A percentile compares a stretch with the other conserved stretches of the same genome.
phyloP scores from a whole-genome alignment of 192 early-diverging fungal species.

The Coemansia biformis region DNA sequence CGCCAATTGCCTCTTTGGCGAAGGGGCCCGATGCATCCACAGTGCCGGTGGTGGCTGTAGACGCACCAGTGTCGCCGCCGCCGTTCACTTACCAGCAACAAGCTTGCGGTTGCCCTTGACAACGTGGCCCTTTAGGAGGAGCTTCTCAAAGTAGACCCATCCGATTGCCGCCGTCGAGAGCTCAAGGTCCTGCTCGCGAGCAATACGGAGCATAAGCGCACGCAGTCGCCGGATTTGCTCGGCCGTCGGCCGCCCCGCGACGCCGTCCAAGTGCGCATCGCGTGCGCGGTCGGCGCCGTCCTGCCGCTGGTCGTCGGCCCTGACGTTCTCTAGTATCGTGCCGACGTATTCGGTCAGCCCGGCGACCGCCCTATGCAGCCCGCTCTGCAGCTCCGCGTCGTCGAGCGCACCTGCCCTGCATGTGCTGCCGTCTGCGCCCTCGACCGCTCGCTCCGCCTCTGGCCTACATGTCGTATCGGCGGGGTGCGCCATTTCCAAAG shows the following conservation, averaged over 20 bases:
- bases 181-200: conserved; percentile 71
- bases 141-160: conserved; percentile 95
- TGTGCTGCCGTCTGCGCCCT: background rate
- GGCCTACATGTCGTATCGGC: too few relatives aligned
- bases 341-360: conserved; percentile 80
- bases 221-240: conserved; percentile 86
- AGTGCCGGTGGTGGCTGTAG: too few relatives aligned
- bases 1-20: too few relatives aligned
- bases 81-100: conserved; percentile 35
- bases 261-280: conserved; percentile 70
- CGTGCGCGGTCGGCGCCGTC: conserved; percentile 87
- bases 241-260: conserved; percentile 70
- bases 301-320: conserved; percentile 75
- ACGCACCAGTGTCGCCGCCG: too few relatives aligned
- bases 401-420: conserved; percentile 54
- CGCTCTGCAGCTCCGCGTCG: conserved; percentile 77
- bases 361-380: conserved; percentile 70
- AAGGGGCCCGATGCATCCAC: too few relatives aligned
- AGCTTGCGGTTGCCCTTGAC: conserved; percentile 65
- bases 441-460: conserved; percentile 14
- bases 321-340: conserved; percentile 76
- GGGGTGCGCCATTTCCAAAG: too few relatives aligned
- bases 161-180: conserved; percentile 81
- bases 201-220: conserved; percentile 62
- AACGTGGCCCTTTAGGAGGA: conserved; percentile 72